phyloP scores from a whole-genome alignment of 148 eudicot species.

The Cornus florida region DNA sequence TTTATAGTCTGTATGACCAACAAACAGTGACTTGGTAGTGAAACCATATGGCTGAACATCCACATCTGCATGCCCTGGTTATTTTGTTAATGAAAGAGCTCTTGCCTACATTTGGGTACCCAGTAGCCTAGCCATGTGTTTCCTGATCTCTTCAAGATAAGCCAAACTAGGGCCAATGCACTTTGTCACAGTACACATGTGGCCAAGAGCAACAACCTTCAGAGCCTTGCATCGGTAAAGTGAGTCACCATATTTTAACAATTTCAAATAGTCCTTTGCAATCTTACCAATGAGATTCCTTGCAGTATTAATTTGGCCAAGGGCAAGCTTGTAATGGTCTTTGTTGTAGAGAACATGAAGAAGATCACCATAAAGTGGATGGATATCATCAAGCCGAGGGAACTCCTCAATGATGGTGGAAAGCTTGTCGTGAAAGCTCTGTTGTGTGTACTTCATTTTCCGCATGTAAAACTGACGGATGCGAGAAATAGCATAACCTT shows the following conservation, averaged over 20 bases:
- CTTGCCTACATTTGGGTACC: slow-evolving; percentile 54
- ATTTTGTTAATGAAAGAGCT: slow-evolving; percentile 54
- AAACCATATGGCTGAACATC: slow-evolving; percentile 57
- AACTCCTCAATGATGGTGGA: slow-evolving; percentile 57
- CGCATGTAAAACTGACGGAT: slow-evolving; percentile 47
- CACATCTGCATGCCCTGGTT: slow-evolving; percentile 54
- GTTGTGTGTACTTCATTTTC: slow-evolving; percentile 46
- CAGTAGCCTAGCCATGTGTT: slow-evolving; percentile 56
- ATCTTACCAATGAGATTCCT: slow-evolving; percentile 43
- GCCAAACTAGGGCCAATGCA: slow-evolving; percentile 50
- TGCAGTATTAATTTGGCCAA: slow-evolving; percentile 53
- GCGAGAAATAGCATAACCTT: slow-evolving; percentile 46
- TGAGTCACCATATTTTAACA: slow-evolving; percentile 50
- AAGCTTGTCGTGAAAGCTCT: slow-evolving; percentile 43
- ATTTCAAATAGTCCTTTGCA: slow-evolving; percentile 46
- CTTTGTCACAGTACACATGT: slow-evolving; percentile 52
- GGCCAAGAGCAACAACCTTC: slow-evolving; percentile 56
- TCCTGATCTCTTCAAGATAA: slow-evolving; percentile 51
- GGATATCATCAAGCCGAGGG: slow-evolving; percentile 50
- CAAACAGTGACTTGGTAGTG: slow-evolving; percentile 46
- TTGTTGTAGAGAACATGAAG: slow-evolving; percentile 56
- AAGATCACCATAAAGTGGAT: slow-evolving; percentile 52
- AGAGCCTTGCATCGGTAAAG: slow-evolving; percentile 50
- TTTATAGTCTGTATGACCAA: slow-evolving; percentile 56
- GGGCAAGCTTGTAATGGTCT: slow-evolving; percentile 59